Evolutionary conservation across 2,329 filamentous ascomycete genomes (phyloP).

Genomic region (Stemphylium beticola): DNA sequence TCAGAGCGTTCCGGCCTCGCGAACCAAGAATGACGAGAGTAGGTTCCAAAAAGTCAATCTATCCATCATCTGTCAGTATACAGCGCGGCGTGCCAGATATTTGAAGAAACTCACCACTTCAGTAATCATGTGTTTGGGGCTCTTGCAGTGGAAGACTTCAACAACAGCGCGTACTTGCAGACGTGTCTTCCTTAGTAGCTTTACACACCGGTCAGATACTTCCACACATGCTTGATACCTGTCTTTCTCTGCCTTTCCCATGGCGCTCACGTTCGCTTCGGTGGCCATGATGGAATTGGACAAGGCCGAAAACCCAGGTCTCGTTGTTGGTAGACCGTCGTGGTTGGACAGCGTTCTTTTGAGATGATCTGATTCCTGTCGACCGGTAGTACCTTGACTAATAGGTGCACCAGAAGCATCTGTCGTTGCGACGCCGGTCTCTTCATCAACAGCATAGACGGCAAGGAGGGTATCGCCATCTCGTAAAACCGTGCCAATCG

Average conservation of each 20-base stretch:
- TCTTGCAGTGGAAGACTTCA: constrained; percentile 98
- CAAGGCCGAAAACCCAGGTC: constrained; percentile 41
- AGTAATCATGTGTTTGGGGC: constrained; percentile 91
- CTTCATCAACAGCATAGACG: constrained; percentile 93
- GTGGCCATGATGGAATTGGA: constrained; percentile 43
- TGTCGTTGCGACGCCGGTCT: constrained; percentile 61
- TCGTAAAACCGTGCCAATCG: constrained; percentile 89
- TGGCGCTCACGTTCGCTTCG: constrained; percentile 48
- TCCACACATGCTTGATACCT: constrained; percentile 79
- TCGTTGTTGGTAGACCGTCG: constrained; percentile 40
- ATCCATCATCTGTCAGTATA: constrained; percentile 36
- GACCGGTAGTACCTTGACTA: constrained; percentile 75
- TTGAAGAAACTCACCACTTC: constrained; percentile 69
- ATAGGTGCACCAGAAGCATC: constrained; percentile 61
- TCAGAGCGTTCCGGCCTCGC: constrained; percentile 86
- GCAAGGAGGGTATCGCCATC: constrained; percentile 94
- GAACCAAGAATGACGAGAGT: constrained; percentile 94
- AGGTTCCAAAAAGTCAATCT: constrained; percentile 88
- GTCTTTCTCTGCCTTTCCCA: constrained; percentile 71
- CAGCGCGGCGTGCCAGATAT: constrained; percentile 14
- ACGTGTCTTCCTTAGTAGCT: constrained; percentile 84
- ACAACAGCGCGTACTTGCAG: constrained; percentile 92
- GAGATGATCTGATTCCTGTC: constrained; percentile 73
- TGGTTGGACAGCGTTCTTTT: constrained; percentile 67
- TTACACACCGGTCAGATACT: constrained; percentile 84